Percentiles rank a stretch among this genome's conserved stretches.
phyloP scores from a whole-genome alignment of 1,139 yeast species.

The Yamadazyma epiphylla region DNA sequence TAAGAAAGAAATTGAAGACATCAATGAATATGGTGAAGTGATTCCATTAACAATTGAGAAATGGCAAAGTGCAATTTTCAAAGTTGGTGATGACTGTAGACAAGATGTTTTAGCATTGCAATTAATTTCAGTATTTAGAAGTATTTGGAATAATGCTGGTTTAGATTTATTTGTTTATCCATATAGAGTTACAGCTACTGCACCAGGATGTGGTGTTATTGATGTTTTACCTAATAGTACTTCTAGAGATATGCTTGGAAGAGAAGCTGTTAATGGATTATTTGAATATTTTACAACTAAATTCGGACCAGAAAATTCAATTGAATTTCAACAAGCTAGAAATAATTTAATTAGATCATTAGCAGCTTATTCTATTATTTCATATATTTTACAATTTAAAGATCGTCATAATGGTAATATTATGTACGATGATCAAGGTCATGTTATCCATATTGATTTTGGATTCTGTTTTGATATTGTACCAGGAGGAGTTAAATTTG shows the following conservation, averaged over 20 bases:
- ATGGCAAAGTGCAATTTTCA: conserved; percentile 96
- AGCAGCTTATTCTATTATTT: conserved; percentile 94
- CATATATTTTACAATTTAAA: conserved; percentile 88
- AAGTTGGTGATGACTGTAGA: conserved; percentile 98
- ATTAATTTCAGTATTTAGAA: conserved; percentile 83
- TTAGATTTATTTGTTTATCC: conserved; percentile 91
- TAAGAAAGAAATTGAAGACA: conserved; percentile 47
- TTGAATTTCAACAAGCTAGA: conserved; percentile 87
- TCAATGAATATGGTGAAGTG: conserved; percentile 41
- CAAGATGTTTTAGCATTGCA: conserved; percentile 96
- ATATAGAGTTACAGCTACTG: conserved; percentile 94
- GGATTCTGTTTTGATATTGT: conserved; percentile 98
- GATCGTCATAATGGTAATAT: conserved; percentile 99
- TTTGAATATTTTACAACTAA: conserved; percentile 90
- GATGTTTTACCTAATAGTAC: conserved; percentile 94
- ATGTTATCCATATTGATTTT: conserved; percentile 91
- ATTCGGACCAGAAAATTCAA: conserved; percentile 89
- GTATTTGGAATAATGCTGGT: conserved; percentile 86
- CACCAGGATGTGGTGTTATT: conserved; percentile 98
- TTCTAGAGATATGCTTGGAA: conserved; percentile 96
- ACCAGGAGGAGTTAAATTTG: conserved; percentile 98
- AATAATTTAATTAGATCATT: conserved; percentile 89
- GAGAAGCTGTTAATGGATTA: conserved; percentile 97
- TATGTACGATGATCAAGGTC: conserved; percentile 96
- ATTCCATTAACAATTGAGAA: conserved; percentile 41